Evolutionary conservation across 2,329 filamentous ascomycete species (phyloP).

Genomic region (Aspergillus brasiliensis): DNA sequence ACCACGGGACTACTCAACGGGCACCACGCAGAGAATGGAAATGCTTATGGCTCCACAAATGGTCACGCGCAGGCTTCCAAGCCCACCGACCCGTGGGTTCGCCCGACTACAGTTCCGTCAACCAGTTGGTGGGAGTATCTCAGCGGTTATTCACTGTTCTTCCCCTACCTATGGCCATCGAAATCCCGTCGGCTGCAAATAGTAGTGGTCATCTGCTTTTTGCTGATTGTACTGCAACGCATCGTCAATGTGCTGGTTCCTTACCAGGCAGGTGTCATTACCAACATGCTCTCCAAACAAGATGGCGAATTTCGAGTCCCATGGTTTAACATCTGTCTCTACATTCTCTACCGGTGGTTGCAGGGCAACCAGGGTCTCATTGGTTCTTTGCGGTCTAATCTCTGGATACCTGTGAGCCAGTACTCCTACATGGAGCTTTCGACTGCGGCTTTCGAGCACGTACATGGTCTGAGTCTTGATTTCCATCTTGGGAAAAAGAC

Average conservation of each 20-base stretch:
- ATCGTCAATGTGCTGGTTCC: slow-evolving; percentile 86
- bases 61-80: slow-evolving; percentile 46
- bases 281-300: slow-evolving; percentile 68
- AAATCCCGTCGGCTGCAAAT: slow-evolving; percentile 75
- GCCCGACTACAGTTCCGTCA: slow-evolving; percentile 80
- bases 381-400: slow-evolving; percentile 74
- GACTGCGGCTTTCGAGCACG: slow-evolving; percentile 94
- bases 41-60: slow-evolving; percentile 54
- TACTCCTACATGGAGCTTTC: slow-evolving; percentile 95
- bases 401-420: slow-evolving; percentile 97
- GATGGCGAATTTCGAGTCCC: slow-evolving; percentile 61
- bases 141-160: slow-evolving; percentile 87
- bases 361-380: slow-evolving; percentile 88
- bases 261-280: slow-evolving; percentile 75
- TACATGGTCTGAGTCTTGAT: slow-evolving; percentile 90
- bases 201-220: slow-evolving; percentile 78
- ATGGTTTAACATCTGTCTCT: slow-evolving; percentile 73
- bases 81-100: slow-evolving; percentile 75
- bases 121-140: slow-evolving; percentile 97
- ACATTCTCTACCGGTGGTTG: slow-evolving; percentile 76
- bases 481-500: slow-evolving; percentile 97
- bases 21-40: slow-evolving; percentile 49
- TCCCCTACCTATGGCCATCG: slow-evolving; percentile 94
- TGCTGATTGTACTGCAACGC: slow-evolving; percentile 77
- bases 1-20: slow-evolving; percentile 45